phyloP scores from a whole-genome alignment of 164 flowering plant genomes.

The Nymphaea thermarum region DNA sequence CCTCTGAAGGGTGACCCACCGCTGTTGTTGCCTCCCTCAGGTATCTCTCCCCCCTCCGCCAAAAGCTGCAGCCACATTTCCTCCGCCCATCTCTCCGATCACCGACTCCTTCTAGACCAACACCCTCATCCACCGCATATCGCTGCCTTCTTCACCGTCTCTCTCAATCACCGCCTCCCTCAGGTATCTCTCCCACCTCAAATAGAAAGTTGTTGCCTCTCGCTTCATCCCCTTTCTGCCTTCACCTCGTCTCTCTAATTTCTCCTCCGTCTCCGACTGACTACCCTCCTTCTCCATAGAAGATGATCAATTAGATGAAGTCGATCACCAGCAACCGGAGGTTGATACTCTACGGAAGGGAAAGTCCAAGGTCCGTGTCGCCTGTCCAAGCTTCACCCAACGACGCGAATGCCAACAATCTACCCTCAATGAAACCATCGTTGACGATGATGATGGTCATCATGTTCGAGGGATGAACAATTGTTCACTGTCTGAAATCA shows the following conservation, averaged over 20 bases:
- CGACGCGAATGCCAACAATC: neutral
- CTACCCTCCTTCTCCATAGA: constrained; percentile 1
- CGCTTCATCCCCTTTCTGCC: neutral
- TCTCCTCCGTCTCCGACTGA: neutral
- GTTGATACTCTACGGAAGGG: constrained; percentile 20
- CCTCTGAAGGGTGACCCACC: too few relatives aligned
- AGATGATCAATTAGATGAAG: neutral
- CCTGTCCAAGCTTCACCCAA: constrained; percentile 30
- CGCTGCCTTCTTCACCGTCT: too few relatives aligned
- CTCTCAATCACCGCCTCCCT: too few relatives aligned
- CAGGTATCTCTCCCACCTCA: too few relatives aligned
- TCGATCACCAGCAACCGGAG: neutral
- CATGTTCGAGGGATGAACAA: constrained; percentile 18
- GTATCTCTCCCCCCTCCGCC: too few relatives aligned
- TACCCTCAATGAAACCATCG: constrained; percentile 12
- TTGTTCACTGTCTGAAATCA: constrained; percentile 36
- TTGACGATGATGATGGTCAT: constrained; percentile 1
- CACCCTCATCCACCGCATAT: too few relatives aligned
- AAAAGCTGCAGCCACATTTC: too few relatives aligned
- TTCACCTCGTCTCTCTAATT: neutral
- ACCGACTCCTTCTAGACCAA: too few relatives aligned
- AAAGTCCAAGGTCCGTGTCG: constrained; percentile 39
- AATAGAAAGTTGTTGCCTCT: too few relatives aligned
- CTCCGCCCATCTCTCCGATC: too few relatives aligned
- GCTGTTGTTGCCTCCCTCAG: too few relatives aligned